Evolutionary conservation across 176 grass and related monocot genomes (phyloP).

Genomic region (Rhipidocladum racemiflorum): DNA sequence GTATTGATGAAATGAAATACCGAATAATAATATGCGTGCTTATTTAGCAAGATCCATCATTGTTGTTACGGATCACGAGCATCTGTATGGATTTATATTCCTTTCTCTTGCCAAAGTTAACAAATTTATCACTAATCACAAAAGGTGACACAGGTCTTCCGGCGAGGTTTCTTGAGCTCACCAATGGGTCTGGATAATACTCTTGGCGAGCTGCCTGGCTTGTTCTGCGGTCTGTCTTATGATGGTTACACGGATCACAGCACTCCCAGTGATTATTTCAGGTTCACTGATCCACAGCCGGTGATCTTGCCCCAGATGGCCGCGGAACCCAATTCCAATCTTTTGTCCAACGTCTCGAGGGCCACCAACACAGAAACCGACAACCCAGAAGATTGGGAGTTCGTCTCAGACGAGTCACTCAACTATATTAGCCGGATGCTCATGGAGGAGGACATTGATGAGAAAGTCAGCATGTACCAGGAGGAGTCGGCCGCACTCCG

Average conservation of each 20-base stretch:
- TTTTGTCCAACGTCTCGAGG: slow-evolving; percentile 15
- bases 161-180: background rate
- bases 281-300: slow-evolving; percentile 15
- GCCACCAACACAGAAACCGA: slow-evolving; percentile 35
- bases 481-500: slow-evolving; percentile 61
- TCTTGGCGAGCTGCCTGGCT: slow-evolving; percentile 48
- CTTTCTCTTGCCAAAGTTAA: background rate
- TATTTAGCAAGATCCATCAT: background rate
- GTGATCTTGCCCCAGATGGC: slow-evolving; percentile 22
- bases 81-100: background rate
- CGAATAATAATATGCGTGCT: background rate
- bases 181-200: slow-evolving; percentile 52
- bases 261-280: slow-evolving; percentile 43
- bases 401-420: slow-evolving; percentile 86
- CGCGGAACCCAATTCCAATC: background rate
- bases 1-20: background rate
- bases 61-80: background rate
- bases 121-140: slow-evolving; percentile 21
- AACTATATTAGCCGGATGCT: slow-evolving; percentile 92
- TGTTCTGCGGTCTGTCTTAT: slow-evolving; percentile 51
- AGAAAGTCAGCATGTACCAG: slow-evolving; percentile 84
- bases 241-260: slow-evolving; percentile 37
- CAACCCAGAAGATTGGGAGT: slow-evolving; percentile 81
- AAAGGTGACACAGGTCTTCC: slow-evolving; percentile 18
- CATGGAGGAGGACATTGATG: slow-evolving; percentile 97